Evolutionary conservation across 2,329 filamentous ascomycete genomes (phyloP).

Genomic region (Monilinia aucupariae): DNA sequence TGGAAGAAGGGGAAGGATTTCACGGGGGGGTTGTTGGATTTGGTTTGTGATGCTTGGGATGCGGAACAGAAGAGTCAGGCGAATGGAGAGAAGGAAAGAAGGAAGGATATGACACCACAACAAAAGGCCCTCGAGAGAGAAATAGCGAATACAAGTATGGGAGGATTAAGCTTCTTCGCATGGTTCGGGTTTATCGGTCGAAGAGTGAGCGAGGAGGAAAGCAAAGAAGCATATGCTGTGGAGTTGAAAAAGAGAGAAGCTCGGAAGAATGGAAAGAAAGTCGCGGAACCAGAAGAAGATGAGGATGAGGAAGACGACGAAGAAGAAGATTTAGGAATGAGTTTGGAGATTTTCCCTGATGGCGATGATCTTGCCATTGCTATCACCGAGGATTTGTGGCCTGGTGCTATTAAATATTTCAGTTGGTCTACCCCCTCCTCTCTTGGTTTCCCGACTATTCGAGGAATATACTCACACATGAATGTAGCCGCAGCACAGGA

Average conservation of each 20-base stretch:
- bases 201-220: conserved; percentile 68
- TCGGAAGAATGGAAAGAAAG: conserved; percentile 37
- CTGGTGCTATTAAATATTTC: conserved; percentile 84
- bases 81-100: conserved; percentile 28
- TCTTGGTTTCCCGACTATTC: background rate
- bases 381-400: conserved; percentile 84
- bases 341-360: conserved; percentile 79
- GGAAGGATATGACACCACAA: conserved; percentile 40
- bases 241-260: conserved; percentile 46
- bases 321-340: conserved; percentile 56
- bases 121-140: conserved; percentile 49
- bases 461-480: conserved; percentile 36
- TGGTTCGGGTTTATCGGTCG: conserved; percentile 78
- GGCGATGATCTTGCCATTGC: conserved; percentile 77
- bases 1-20: conserved; percentile 86
- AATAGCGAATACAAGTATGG: conserved; percentile 55
- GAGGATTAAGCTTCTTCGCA: conserved; percentile 74
- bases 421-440: conserved; percentile 49
- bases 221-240: conserved; percentile 53
- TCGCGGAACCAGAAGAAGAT: conserved; percentile 33
- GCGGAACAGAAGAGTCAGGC: conserved; percentile 46
- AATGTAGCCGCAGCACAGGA: conserved; percentile 63
- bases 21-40: conserved; percentile 71
- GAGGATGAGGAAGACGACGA: conserved; percentile 46
- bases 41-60: conserved; percentile 64